Conservation (phyloP, 2,329 filamentous ascomycete genomes). For the Onygenales sp. region DNA sequence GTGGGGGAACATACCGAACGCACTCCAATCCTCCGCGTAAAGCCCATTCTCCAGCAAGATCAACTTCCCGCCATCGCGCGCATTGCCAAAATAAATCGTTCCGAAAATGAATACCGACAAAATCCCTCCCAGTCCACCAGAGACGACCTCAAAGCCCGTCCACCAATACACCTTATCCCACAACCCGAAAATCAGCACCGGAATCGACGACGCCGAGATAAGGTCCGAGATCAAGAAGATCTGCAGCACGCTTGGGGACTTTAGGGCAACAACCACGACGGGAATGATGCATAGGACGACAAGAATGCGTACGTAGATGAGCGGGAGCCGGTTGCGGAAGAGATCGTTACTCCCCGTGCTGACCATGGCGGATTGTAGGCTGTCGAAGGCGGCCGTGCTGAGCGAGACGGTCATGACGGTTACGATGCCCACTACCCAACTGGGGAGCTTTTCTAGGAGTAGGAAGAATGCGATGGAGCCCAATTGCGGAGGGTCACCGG, state of each 20-base stretch:
- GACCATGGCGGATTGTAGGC: slow-evolving; percentile 72
- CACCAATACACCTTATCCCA: slow-evolving; percentile 58
- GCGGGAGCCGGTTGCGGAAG: slow-evolving; percentile 69
- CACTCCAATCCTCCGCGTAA: slow-evolving; percentile 70
- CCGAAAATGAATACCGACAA: slow-evolving; percentile 75
- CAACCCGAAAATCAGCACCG: slow-evolving; percentile 64
- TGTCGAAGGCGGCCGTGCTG: slow-evolving; percentile 70
- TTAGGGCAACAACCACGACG: slow-evolving; percentile 39
- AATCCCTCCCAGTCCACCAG: slow-evolving; percentile 67
- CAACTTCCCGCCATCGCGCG: slow-evolving; percentile 53
- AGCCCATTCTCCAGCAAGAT: slow-evolving; percentile 64
- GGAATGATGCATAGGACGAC: slow-evolving; percentile 68
- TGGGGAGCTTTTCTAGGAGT: slow-evolving; percentile 60
- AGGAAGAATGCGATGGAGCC: slow-evolving; percentile 67
- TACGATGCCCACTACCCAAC: slow-evolving; percentile 73
- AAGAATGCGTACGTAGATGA: slow-evolving; percentile 60
- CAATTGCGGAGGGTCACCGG: slow-evolving; percentile 50
- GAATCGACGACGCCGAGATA: slow-evolving; percentile 65
- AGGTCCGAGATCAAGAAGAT: slow-evolving; percentile 32
- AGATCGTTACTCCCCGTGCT: slow-evolving; percentile 77
- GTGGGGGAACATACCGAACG: slow-evolving; percentile 47
- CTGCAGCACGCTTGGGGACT: slow-evolving; percentile 14
- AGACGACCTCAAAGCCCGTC: slow-evolving; percentile 70
- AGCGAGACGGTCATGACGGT: slow-evolving; percentile 72
- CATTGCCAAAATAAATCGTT: slow-evolving; percentile 64